These are phyloP conservation scores for Schwanniomyces etchellsii DNA, from an alignment of 1,139 yeast species.

Conservation along the genomic window DNA sequence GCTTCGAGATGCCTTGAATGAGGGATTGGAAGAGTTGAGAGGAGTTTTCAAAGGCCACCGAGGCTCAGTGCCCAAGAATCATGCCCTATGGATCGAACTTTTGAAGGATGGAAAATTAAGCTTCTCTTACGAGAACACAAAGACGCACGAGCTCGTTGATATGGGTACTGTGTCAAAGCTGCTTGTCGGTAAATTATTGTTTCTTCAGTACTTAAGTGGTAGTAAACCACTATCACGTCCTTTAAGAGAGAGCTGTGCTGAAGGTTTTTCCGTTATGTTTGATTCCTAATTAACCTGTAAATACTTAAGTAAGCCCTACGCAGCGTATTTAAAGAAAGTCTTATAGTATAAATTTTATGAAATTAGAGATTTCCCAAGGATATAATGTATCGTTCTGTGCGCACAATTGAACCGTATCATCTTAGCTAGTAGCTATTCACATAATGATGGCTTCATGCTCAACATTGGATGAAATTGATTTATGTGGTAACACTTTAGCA, in stretches of 20 bases:
- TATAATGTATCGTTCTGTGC: no score
- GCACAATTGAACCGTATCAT: no score
- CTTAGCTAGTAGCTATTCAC: no score
- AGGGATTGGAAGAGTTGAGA: constrained; percentile 54
- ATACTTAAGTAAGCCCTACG: no score
- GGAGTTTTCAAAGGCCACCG: constrained; percentile 41
- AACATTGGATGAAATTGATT: constrained; percentile 91
- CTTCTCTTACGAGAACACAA: constrained; percentile 35
- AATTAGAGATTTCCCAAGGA: no score
- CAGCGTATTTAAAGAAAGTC: no score
- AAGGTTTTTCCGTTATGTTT: constrained; percentile 17
- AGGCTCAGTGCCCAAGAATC: constrained; percentile 64
- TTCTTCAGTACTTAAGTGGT: constrained; percentile 58
- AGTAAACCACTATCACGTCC: constrained; percentile 51
- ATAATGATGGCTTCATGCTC: constrained; percentile 97
- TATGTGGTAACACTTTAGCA: constrained; percentile 98
- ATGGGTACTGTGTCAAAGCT: constrained; percentile 48
- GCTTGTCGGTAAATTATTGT: constrained; percentile 46
- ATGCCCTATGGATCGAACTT: constrained; percentile 47
- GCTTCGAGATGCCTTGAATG: constrained; percentile 29
- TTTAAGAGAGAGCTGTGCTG: constrained; percentile 30
- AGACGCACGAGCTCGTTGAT: constrained; percentile 21
- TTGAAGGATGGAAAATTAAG: constrained; percentile 39
- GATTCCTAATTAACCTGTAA: no score
- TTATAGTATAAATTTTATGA: no score